phyloP scores from a whole-genome alignment of 306 rosid genomes.

The Trifolium repens region DNA sequence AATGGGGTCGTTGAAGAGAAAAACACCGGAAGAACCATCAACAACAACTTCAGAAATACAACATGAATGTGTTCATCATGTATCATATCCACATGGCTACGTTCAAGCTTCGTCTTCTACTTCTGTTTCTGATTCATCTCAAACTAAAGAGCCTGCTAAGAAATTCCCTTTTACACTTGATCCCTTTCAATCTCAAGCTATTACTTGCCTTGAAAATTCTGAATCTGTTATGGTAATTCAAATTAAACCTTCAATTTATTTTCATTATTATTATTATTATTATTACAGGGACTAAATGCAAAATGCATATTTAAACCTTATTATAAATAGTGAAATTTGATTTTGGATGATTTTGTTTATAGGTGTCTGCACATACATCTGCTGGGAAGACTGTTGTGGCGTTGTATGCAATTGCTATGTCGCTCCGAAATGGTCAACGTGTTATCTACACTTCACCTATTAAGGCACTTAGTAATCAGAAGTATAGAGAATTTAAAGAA shows the following conservation, averaged over 20 bases:
- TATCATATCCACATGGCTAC: conserved; percentile 79
- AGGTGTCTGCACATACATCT: conserved; percentile 98
- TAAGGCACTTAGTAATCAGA: conserved; percentile 96
- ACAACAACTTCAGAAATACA: conserved; percentile 14
- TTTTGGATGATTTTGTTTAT: neutral
- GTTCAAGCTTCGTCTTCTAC: conserved; percentile 32
- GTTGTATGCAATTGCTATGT: conserved; percentile 91
- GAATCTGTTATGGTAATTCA: conserved; percentile 81
- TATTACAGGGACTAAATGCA: too few species aligned
- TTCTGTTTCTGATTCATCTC: neutral
- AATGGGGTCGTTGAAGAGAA: conserved; percentile 65
- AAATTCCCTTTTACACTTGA: conserved; percentile 83
- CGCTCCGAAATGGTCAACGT: conserved; percentile 74
- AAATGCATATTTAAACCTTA: too few species aligned
- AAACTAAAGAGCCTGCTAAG: conserved; percentile 63
- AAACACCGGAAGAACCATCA: conserved; percentile 26
- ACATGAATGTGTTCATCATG: conserved; percentile 71
- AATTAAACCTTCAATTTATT: neutral
- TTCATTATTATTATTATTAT: too few species aligned
- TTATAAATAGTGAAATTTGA: too few species aligned
- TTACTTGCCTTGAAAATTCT: conserved; percentile 70
- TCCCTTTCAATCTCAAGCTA: conserved; percentile 84
- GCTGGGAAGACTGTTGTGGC: conserved; percentile 98
- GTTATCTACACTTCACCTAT: conserved; percentile 95
- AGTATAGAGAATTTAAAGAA: conserved; percentile 88